Percentiles rank a stretch among this genome's conserved stretches.
These are phyloP conservation scores for Phytophthora multivora DNA, from an alignment of 352 stramenopile species.

Conservation along the genomic window DNA sequence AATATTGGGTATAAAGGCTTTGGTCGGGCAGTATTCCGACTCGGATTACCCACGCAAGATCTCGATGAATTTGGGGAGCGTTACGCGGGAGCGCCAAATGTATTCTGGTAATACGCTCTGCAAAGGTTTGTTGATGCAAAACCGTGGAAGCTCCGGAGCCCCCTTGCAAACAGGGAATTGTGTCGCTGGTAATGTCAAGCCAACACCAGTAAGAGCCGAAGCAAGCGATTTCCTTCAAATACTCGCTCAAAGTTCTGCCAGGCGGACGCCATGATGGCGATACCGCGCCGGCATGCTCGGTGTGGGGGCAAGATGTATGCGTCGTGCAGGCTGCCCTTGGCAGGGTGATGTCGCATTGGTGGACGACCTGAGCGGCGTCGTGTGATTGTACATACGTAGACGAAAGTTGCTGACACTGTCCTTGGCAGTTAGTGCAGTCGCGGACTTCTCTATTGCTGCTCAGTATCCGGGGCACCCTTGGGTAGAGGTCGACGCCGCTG, in stretches of 20 bases:
- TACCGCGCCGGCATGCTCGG: neutral
- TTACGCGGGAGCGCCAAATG: neutral
- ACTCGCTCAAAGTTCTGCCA: neutral
- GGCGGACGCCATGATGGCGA: neutral
- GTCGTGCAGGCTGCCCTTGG: neutral
- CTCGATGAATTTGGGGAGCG: neutral
- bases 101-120: neutral
- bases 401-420: no score
- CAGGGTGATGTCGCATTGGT: neutral
- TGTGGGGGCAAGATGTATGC: neutral
- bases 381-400: no score
- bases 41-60: neutral
- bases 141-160: neutral
- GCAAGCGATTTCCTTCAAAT: neutral
- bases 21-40: neutral
- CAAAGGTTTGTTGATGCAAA: neutral
- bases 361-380: neutral
- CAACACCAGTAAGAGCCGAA: neutral
- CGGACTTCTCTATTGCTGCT: no score
- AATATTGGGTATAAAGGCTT: neutral
- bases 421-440: no score
- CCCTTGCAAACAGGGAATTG: neutral
- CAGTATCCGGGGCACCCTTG: no score
- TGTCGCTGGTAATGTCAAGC: neutral
- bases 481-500: no score